Conservation (phyloP, 2,329 filamentous ascomycete species). For the Penicillium thymicola region DNA sequence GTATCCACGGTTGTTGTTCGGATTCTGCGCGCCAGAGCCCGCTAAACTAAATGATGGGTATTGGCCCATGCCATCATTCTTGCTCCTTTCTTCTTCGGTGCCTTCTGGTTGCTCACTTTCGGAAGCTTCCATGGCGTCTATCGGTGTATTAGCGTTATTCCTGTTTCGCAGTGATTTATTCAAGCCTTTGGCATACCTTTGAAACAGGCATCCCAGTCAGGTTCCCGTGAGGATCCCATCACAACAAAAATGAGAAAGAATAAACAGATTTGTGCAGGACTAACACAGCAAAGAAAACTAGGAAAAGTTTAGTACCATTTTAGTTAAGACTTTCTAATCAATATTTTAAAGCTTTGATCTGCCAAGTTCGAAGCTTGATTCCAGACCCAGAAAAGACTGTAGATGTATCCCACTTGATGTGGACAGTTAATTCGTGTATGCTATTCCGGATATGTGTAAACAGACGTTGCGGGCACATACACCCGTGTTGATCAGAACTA, state of each 20-base stretch:
- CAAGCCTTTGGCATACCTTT: background rate
- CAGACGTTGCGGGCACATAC: background rate
- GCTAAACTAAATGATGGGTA: conserved; percentile 13
- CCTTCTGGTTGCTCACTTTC: conserved; percentile 2
- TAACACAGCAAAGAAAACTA: too few relatives aligned
- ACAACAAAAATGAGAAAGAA: background rate
- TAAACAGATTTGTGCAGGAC: background rate
- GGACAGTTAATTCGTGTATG: background rate
- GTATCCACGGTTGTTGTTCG: conserved; percentile 1
- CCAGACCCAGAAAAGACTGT: background rate
- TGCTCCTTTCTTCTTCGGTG: conserved; percentile 15
- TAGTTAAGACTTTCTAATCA: background rate
- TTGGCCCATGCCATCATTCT: conserved; percentile 8
- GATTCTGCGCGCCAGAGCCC: conserved; percentile 10
- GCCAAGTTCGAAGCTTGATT: background rate
- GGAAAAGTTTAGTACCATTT: background rate
- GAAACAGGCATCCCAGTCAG: too few relatives aligned
- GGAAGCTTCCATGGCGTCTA: background rate
- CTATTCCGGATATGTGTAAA: background rate
- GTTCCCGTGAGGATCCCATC: background rate
- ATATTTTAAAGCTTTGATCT: background rate
- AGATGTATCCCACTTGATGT: background rate
- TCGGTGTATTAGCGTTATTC: background rate
- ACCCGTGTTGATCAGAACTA: background rate
- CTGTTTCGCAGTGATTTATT: background rate